Evolutionary conservation across 2,329 filamentous ascomycete species (phyloP), one percentile per base, ranked within the genome.

Genomic region (Phialocephala sp.): DNA sequence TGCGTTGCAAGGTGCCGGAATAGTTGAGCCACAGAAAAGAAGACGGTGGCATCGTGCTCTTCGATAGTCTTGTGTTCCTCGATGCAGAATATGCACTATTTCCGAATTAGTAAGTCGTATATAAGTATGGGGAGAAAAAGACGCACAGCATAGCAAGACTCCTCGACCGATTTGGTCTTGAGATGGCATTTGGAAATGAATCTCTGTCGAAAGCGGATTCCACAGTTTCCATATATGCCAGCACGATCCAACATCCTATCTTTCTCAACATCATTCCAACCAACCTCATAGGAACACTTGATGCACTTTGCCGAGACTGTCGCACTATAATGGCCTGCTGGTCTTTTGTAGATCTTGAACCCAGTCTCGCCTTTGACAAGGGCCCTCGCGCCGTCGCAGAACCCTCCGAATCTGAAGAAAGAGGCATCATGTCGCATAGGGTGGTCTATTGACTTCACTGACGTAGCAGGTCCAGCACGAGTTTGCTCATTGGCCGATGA

Each of bases 41-140:
- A 76, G 27, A 76, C 65, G 1, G 75, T 76, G 2, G 75, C 75
- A 37, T 76, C 75, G 41, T 75, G 73, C n/a, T 74, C 72, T 63
- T 76, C 74, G 15, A 75, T 65, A 11, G 74, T 76, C 37, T 65
- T 69, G 55, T 72, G 66, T 63, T 74, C 71, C 54, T 75, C 69
- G 35, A 75, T 69, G 62, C 75, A 76, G 62, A 76, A 76, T 39
- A 75, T 66, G 45, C 75, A 76, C 73, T 74, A 36, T 11, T 15
- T 32, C 8, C 35, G 12, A 4, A 18, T 67, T 18, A 66, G 57
- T 43, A 41, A 58, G n/a, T 14, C 15, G 14, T 8, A 58, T 6
- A 8, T n/a, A 24, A 3, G 15, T 2, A 24, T 63, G 35, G 14
- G 6, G 20, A 8, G 24, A 14, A 32, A 6, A n/a, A 9, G 11